Evolutionary conservation across 2,329 filamentous ascomycete species (phyloP), one percentile per base, ranked within the genome.

Genomic region (Pseudocercospora ulei): DNA sequence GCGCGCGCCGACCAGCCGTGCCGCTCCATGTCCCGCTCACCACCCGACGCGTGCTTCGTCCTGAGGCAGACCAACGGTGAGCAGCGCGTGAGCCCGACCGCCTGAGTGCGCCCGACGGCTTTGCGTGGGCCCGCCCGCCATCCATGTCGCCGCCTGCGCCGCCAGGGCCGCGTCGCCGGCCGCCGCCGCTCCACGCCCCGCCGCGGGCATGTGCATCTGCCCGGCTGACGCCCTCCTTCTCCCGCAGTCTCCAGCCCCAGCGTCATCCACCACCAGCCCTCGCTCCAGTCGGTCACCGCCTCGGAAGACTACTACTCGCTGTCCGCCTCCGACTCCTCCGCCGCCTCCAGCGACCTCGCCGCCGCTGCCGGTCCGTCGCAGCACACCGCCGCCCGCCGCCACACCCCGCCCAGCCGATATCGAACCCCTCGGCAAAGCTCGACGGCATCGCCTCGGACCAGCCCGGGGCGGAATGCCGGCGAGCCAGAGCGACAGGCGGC

Each of bases 231-330:
- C n/a, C 23, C 13, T 12, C n/a, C 20, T 23, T 12, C n/a, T 12
- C 13, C n/a, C 18, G 23, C 41, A 54, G 53, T 57, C 28, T 57
- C 55, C 33, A 54, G 49, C 20, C 56, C 56, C 17, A 55, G 50
- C 24, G 41, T 58, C 41, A 42, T 59, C 13, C 53, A 54, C 43
- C 44, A 42, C 31, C 49, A 51, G 36, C 51, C 51, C n/a, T 69
- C 66, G 2, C 59, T 65, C 46, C 65, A 66, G 46, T 68, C 64
- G 48, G 61, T 70, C 45, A 61, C 65, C 25, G 67, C 65, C 14
- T 67, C 64, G 12, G 65, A 70, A 52, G 66, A 68, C 54, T 71
- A 68, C 60, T 69, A 67, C 56, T 68, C 65, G 42, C 55, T 68
- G 29, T 64, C 64, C 26, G 62, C 60, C 39, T 65, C 64, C 26